Evolutionary conservation across 352 stramenopile genomes (phyloP), one percentile per base, ranked within the genome.

Genomic region (Phytophthora hibernalis): DNA sequence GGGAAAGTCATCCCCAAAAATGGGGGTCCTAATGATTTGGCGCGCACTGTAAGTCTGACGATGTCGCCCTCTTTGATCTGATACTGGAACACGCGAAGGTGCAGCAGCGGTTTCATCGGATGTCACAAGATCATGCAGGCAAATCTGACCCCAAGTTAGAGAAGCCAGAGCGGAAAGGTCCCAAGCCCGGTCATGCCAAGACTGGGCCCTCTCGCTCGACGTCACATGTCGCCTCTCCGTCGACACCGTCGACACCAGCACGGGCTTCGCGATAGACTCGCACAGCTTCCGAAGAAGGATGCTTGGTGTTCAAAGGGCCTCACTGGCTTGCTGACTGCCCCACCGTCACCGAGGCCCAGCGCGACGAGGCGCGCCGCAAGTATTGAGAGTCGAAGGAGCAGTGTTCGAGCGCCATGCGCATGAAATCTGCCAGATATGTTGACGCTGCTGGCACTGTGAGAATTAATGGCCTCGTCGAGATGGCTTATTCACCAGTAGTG

Each of bases 321-420:
- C 38, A 45, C 16, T 24, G 38, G 38, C 38, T 45, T 45, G 38
- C 38, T 10, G 38, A 45, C n/a, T 45, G 38, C 38, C 38, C 38
- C 16, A 12, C n/a, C n/a, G 38, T n/a, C 38, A 45, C 38, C 5
- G n/a, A 45, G 11, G 16, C 5, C n/a, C 38, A 45, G n/a, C 38
- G n/a, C 3, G 38, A 45, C 9, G 38, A 45, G n/a, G 16, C 16
- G 16, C 16, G 16, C 4, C 38, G n/a, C 5, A 45, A 45, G 16
- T 45, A 24, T 24, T n/a, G 38, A 24, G n/a, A n/a, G 15, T 8
- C 37, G 5, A 45, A 22, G n/a, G 38, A 22, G n/a, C 38, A 24
- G 11, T 12, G 37, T 7, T 2, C 16, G 5, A 24, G 9, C 38
- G 16, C 38, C 7, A 18, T 24, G 7, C 38, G 38, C 9, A 13